Evolutionary conservation across 2,329 filamentous ascomycete species (phyloP).

Genomic region (Aureobasidium sp.): DNA sequence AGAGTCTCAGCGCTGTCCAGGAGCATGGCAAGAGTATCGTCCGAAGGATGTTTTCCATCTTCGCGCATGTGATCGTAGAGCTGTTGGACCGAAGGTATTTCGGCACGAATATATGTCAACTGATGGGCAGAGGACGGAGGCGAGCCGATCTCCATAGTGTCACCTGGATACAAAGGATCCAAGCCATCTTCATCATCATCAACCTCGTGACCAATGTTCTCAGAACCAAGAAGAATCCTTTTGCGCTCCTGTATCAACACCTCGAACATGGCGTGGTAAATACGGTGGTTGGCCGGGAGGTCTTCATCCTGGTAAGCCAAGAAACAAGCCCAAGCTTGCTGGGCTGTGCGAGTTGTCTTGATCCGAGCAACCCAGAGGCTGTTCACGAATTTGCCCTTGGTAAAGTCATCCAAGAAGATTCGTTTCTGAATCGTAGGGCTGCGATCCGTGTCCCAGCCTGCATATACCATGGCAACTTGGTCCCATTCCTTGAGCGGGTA

Average conservation of each 20-base stretch:
- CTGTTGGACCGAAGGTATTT: conserved; percentile 49
- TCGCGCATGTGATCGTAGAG: conserved; percentile 52
- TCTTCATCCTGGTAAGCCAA: conserved; percentile 43
- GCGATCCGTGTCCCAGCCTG: conserved; percentile 54
- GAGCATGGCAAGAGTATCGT: conserved; percentile 43
- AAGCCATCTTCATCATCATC: conserved; percentile 19
- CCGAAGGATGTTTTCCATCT: conserved; percentile 24
- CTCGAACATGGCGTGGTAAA: conserved; percentile 49
- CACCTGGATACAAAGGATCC: conserved; percentile 45
- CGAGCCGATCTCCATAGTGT: conserved; percentile 46
- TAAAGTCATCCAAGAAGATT: conserved; percentile 24
- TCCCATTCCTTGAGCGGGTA: conserved; percentile 46
- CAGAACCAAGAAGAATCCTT: conserved; percentile 1
- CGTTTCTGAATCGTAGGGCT: conserved; percentile 56
- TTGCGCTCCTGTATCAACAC: conserved; percentile 40
- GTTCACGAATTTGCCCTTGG: not conserved
- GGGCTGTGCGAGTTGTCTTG: conserved; percentile 48
- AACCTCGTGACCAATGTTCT: not conserved
- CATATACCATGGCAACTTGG: conserved; percentile 42
- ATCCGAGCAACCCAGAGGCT: conserved; percentile 50
- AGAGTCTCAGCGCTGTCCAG: conserved; percentile 44
- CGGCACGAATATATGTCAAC: conserved; percentile 55
- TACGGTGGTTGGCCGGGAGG: conserved; percentile 28
- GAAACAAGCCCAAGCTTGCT: conserved; percentile 59
- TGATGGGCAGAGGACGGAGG: conserved; percentile 52